Conservation (phyloP, 768 basidiomycete genomes). For the Asterophora parasitica region DNA sequence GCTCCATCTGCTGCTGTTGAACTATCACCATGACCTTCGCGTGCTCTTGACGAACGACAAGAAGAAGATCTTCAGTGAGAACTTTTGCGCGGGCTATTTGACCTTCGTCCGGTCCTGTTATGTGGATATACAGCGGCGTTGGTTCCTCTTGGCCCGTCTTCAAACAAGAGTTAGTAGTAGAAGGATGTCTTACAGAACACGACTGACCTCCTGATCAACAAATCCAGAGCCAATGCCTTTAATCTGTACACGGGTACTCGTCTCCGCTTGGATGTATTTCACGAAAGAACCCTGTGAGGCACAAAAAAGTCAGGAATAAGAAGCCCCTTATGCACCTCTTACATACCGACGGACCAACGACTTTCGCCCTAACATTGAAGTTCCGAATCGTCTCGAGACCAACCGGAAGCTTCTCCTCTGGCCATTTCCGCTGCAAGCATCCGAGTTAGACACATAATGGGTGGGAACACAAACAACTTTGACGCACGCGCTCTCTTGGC, state of each 20-base stretch:
- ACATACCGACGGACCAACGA: conserved; percentile 88
- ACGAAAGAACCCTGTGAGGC: conserved; percentile 81
- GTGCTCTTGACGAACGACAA: conserved; percentile 85
- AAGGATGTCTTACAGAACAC: conserved; percentile 13
- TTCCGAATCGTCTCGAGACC: conserved; percentile 88
- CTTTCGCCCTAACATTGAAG: conserved; percentile 97
- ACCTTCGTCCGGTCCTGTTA: conserved; percentile 72
- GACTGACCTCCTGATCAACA: conserved; percentile 81
- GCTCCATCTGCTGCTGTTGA: conserved; percentile 79
- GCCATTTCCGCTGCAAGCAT: conserved; percentile 80
- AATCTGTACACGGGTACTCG: conserved; percentile 93
- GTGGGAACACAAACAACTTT: background rate
- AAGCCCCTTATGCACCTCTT: background rate
- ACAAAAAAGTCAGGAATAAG: background rate
- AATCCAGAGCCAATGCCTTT: conserved; percentile 95
- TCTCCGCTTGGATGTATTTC: conserved; percentile 97
- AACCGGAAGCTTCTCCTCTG: conserved; percentile 91
- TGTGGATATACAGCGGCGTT: conserved; percentile 92
- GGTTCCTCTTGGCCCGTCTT: conserved; percentile 42
- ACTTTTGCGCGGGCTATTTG: conserved; percentile 78
- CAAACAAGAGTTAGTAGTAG: background rate
- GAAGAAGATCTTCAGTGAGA: conserved; percentile 76
- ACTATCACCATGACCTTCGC: conserved; percentile 57
- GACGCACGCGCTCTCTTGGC: conserved; percentile 57
- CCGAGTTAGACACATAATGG: background rate